Evolutionary conservation across 2,329 filamentous ascomycete genomes (phyloP).

Genomic region (Aspergillus sp.): DNA sequence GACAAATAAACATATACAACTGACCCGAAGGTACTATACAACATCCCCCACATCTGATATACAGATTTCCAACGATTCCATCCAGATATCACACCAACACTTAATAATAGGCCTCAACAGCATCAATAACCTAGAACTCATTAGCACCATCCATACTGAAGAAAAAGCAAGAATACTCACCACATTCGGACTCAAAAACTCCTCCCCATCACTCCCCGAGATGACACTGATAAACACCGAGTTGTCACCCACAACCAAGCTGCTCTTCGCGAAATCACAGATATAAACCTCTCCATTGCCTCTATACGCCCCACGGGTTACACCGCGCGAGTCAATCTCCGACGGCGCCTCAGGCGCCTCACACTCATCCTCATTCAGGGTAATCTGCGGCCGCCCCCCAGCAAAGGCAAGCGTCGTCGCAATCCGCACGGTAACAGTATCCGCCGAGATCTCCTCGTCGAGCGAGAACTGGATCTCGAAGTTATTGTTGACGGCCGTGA

Average conservation of each 20-base stretch:
- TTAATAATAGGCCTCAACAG: neutral
- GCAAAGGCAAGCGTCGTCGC: constrained; percentile 5
- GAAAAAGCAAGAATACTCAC: neutral
- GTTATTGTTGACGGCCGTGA: constrained; percentile 1
- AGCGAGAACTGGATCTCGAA: constrained; percentile 5
- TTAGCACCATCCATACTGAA: neutral
- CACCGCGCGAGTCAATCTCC: constrained; percentile 1
- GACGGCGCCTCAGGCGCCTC: neutral
- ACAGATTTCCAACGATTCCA: too few relatives aligned
- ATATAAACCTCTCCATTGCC: constrained; percentile 6
- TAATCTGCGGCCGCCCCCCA: constrained; percentile 4
- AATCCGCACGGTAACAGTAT: neutral
- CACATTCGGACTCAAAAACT: constrained; percentile 3
- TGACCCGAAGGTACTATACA: too few relatives aligned
- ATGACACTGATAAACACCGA: constrained; percentile 2
- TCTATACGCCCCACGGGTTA: constrained; percentile 6
- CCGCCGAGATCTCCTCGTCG: neutral
- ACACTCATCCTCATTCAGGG: neutral
- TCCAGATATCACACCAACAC: neutral
- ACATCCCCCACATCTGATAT: too few relatives aligned
- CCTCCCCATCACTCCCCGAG: neutral
- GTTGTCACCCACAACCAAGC: neutral
- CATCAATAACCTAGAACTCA: neutral
- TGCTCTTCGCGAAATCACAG: neutral
- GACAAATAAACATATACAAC: too few relatives aligned